Evolutionary conservation across 208 protist genomes (phyloP).

Genomic region (Trypanosoma brucei): DNA sequence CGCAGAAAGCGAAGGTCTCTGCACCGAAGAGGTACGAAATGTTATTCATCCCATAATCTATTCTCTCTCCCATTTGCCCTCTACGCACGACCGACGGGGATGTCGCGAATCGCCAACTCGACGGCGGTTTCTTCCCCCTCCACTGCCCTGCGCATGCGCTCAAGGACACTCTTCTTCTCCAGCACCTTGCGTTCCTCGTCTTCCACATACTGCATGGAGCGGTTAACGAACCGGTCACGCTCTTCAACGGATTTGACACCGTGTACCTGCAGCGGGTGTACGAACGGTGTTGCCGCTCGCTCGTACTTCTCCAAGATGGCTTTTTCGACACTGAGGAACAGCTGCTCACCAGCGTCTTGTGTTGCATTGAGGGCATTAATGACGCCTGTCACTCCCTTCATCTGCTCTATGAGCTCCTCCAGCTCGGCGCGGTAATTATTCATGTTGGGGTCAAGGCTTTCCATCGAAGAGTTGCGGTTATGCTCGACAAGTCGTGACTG

Average conservation of each 20-base stretch:
- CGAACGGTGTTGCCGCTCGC: slow-evolving; percentile 38
- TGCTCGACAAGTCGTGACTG: slow-evolving; percentile 72
- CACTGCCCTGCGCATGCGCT: slow-evolving; percentile 56
- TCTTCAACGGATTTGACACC: slow-evolving; percentile 58
- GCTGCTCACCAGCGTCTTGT: slow-evolving; percentile 73
- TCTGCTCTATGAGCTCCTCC: slow-evolving; percentile 60
- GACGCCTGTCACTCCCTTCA: slow-evolving; percentile 70
- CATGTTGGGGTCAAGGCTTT: slow-evolving; percentile 83
- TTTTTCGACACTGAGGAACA: slow-evolving; percentile 72
- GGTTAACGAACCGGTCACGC: slow-evolving; percentile 64
- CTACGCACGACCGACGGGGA: background rate
- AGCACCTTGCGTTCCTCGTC: slow-evolving; percentile 72
- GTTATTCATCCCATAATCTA: too few relatives aligned
- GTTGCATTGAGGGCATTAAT: slow-evolving; percentile 79
- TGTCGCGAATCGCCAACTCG: slow-evolving; percentile 33
- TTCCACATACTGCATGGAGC: slow-evolving; percentile 73
- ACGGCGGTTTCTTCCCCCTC: slow-evolving; percentile 53
- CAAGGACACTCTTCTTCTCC: slow-evolving; percentile 49
- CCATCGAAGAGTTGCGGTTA: slow-evolving; percentile 79
- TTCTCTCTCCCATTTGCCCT: too few relatives aligned
- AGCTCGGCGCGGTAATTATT: slow-evolving; percentile 62
- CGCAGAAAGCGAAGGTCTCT: too few relatives aligned
- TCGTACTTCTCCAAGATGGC: slow-evolving; percentile 40
- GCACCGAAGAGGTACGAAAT: too few relatives aligned
- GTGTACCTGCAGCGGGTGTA: slow-evolving; percentile 81